Conservation (phyloP, 768 basidiomycete genomes). For the Dioszegia crocea region DNA sequence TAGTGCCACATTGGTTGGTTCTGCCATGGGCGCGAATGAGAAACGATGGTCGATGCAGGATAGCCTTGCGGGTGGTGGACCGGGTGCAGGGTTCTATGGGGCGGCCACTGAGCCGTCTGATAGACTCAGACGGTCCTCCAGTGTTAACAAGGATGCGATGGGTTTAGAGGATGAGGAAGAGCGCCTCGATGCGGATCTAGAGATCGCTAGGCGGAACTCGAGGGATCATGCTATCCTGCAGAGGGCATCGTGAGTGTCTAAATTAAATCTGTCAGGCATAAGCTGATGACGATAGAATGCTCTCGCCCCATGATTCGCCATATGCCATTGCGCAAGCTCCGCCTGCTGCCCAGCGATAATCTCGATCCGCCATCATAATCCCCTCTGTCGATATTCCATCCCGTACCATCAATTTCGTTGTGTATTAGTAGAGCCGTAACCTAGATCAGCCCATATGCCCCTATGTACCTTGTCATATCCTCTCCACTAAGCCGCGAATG, state of each 20-base stretch:
- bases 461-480: neutral
- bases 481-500: too few relatives aligned
- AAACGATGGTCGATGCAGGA: constrained; percentile 4
- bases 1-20: neutral
- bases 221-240: constrained; percentile 22
- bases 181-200: constrained; percentile 15
- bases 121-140: neutral
- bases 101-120: neutral
- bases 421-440: too few relatives aligned
- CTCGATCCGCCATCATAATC: too few relatives aligned
- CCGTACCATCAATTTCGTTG: too few relatives aligned
- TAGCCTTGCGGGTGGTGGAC: neutral
- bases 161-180: constrained; percentile 21
- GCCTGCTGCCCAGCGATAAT: constrained; percentile 4
- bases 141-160: constrained; percentile 5
- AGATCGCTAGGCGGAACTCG: constrained; percentile 17
- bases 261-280: neutral
- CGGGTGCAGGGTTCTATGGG: neutral
- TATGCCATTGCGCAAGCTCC: constrained; percentile 14
- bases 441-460: too few relatives aligned
- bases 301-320: constrained; percentile 20
- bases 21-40: neutral
- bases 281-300: constrained; percentile 1
- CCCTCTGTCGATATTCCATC: too few relatives aligned
- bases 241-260: constrained; percentile 21